Evolutionary conservation across 2,329 filamentous ascomycete genomes (phyloP).

Genomic region (Fusarium circinatum): DNA sequence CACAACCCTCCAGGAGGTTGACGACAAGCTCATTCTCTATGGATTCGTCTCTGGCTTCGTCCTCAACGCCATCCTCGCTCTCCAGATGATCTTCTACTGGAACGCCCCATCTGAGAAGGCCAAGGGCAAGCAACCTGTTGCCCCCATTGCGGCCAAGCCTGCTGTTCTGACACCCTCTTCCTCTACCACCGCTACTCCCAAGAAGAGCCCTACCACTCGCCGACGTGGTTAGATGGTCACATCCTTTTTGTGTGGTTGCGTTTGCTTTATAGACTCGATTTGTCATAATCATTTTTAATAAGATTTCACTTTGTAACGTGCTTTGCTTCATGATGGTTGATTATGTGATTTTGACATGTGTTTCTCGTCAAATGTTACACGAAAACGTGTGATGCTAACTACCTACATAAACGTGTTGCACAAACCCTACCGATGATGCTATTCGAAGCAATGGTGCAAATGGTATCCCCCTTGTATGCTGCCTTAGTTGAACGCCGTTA

Average conservation of each 20-base stretch:
- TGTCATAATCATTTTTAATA: conserved; percentile 26
- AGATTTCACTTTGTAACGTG: not conserved
- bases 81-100: conserved; percentile 98
- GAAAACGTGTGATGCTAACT: not conserved
- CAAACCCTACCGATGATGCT: conserved; percentile 2
- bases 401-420: not conserved
- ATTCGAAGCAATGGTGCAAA: not conserved
- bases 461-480: conserved; percentile 31
- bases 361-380: not conserved
- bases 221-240: conserved; percentile 51
- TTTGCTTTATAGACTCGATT: conserved; percentile 27
- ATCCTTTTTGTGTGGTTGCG: conserved; percentile 31
- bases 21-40: conserved; percentile 95
- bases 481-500: not conserved
- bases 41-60: conserved; percentile 90
- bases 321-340: too few relatives aligned
- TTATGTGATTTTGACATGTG: not conserved
- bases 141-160: conserved; percentile 44
- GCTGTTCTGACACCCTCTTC: conserved; percentile 36
- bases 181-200: conserved; percentile 46
- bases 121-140: conserved; percentile 55
- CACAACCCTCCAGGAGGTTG: conserved; percentile 96
- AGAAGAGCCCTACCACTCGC: conserved; percentile 57
- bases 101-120: conserved; percentile 69
- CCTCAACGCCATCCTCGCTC: conserved; percentile 87